Percentiles rank a stretch among this genome's conserved stretches.
Conservation (phyloP, 495 filamentous ascomycete genomes). For the Cercophora newfieldiana region DNA sequence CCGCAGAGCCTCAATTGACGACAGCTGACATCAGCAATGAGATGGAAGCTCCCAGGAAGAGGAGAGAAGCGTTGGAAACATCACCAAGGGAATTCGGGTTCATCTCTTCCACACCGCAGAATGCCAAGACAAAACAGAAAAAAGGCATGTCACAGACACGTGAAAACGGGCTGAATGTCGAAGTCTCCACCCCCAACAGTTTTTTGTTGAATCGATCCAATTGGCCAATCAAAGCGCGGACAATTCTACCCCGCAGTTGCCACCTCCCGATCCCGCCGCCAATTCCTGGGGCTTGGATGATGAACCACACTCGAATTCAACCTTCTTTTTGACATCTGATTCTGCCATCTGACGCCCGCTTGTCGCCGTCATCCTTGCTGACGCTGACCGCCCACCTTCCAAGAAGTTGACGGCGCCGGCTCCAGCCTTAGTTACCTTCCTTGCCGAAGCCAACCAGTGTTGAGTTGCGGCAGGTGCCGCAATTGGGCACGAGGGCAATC, state of each 20-base stretch:
- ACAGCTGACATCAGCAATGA: background rate
- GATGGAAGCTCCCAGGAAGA: background rate
- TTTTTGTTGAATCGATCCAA: constrained; percentile 5
- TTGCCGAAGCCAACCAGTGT: background rate
- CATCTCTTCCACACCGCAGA: background rate
- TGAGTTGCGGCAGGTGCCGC: background rate
- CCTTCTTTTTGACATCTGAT: constrained; percentile 12
- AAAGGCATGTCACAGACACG: background rate
- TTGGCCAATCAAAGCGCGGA: constrained; percentile 8
- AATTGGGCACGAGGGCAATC: background rate
- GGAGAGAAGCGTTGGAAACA: too few relatives aligned
- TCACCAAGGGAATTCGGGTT: too few relatives aligned
- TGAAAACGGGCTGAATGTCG: background rate
- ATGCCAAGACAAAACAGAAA: background rate
- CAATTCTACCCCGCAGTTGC: background rate
- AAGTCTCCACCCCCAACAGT: background rate
- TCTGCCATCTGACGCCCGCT: background rate
- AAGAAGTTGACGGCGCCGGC: background rate
- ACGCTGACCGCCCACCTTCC: background rate
- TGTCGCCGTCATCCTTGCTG: background rate
- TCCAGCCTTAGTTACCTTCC: background rate
- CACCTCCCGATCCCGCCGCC: background rate
- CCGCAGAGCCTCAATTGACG: background rate
- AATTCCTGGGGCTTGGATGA: background rate
- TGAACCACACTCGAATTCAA: background rate